Conservation (phyloP, 1,284 basidiomycete genomes). For the Porogramme epimiltina region DNA sequence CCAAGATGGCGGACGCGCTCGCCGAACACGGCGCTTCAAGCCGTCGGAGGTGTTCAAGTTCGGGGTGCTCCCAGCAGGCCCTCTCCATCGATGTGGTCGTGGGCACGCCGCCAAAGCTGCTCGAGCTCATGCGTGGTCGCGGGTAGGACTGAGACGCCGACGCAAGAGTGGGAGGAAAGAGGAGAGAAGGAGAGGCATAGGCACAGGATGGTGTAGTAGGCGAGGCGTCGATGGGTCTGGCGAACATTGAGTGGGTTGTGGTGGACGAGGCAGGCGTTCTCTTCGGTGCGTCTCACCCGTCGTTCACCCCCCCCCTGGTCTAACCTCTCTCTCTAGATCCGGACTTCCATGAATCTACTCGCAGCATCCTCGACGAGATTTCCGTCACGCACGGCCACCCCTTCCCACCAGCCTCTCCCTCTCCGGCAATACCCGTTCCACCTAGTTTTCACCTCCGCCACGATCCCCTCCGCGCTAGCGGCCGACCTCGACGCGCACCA, state of each 20-base stretch:
- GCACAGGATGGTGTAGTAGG: conserved; percentile 36
- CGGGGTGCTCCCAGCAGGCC: conserved; percentile 33
- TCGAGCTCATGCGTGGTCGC: conserved; percentile 68
- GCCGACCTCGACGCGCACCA: conserved; percentile 64
- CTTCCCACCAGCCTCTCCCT: conserved; percentile 33
- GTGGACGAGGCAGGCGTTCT: conserved; percentile 89
- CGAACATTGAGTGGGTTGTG: conserved; percentile 80
- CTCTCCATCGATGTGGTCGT: conserved; percentile 77
- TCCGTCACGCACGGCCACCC: conserved; percentile 57
- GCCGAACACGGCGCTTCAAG: too few relatives aligned
- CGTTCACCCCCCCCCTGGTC: neutral
- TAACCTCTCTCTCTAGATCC: conserved; percentile 53
- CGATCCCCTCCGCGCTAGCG: conserved; percentile 78
- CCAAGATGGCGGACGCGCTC: conserved; percentile 59
- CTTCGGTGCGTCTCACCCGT: conserved; percentile 59
- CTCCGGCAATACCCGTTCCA: conserved; percentile 68
- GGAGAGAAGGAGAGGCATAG: too few relatives aligned
- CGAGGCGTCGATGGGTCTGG: conserved; percentile 57
- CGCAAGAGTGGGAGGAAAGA: conserved; percentile 25
- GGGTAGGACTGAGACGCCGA: conserved; percentile 59
- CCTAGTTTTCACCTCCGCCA: conserved; percentile 83
- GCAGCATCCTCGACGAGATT: conserved; percentile 68
- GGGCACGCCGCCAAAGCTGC: conserved; percentile 76
- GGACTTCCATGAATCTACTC: conserved; percentile 77
- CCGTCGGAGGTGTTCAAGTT: conserved; percentile 29